These are phyloP conservation scores for Bassia scoparia DNA, from an alignment of 148 eudicot genomes.

Conservation along the genomic window DNA sequence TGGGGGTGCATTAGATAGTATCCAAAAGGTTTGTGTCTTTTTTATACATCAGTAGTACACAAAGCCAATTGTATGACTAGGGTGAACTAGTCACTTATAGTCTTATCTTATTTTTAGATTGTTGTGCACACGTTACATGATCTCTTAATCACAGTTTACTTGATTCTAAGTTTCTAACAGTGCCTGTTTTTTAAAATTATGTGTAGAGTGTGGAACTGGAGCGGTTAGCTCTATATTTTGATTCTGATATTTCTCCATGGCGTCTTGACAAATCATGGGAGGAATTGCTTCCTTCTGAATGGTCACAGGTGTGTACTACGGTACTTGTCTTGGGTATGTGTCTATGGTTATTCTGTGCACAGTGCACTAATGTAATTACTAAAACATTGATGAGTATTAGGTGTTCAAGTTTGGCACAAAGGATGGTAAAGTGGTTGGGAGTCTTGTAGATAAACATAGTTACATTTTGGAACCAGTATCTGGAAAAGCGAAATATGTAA, in stretches of 20 bases:
- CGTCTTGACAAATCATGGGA: constrained; percentile 73
- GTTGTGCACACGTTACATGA: constrained; percentile 1
- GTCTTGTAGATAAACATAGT: constrained; percentile 46
- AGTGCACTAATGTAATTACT: background rate
- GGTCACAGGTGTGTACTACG: constrained; percentile 65
- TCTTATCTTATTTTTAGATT: constrained; percentile 2
- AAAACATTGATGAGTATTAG: constrained; percentile 34
- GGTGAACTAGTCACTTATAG: background rate
- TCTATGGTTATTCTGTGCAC: background rate
- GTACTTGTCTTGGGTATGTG: constrained; percentile 1
- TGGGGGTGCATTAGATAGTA: constrained; percentile 78
- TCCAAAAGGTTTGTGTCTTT: constrained; percentile 64
- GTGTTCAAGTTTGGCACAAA: constrained; percentile 80
- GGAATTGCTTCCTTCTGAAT: constrained; percentile 73
- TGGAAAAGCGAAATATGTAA: constrained; percentile 81
- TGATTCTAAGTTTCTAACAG: background rate
- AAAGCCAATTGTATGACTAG: background rate
- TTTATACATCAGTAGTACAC: background rate
- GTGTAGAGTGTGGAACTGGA: constrained; percentile 75
- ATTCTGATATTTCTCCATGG: constrained; percentile 88
- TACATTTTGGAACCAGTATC: constrained; percentile 87
- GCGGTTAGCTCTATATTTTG: constrained; percentile 76
- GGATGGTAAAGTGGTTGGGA: constrained; percentile 57
- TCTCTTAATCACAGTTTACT: too few relatives aligned
- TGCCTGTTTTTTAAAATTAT: constrained; percentile 9